Evolutionary conservation across 148 eudicot genomes (phyloP), one percentile per base, ranked within the genome.

Genomic region (Chenopodium berlandieri): DNA sequence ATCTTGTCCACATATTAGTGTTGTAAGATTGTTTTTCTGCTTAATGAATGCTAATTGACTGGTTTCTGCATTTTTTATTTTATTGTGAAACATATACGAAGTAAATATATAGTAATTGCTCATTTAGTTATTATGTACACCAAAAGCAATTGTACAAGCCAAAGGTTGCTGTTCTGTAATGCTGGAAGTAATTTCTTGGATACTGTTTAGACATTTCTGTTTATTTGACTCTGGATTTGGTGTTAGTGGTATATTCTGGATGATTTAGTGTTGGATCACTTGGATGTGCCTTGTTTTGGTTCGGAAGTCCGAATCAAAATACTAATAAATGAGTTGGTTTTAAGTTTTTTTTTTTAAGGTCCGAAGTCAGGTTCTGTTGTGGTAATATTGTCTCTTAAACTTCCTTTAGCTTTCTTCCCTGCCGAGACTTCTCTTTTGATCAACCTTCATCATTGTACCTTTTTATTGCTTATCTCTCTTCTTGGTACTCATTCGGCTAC

Each of bases 21-120:
- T 23, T 79, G 82, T 79, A 71, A 79, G 82, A 71, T 71, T 32
- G 20, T 19, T 79, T 23, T 71, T 44, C 48, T 54, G 19, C 58
- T 56, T 54, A 0, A 22, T 8, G 58, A 31, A 50, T 62, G 9
- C n/a, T 32, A 7, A 0, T 56, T 56, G 66, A 13, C 34, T 56
- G 37, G 23, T 40, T 79, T 56, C 73, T 58, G 68, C 4, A 60
- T 71, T 71, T 71, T 20, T 56, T 27, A 34, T 71, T 16, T 52
- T 70, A 34, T 54, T 56, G 76, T 47, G 37, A 40, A 52, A 40
- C 0, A 40, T 40, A 48, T 19, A 23, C 25, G 25, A 23, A 23
- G 25, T 23, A 32, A 52, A 56, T n/a, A 48, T 78, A 31, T 25
- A 4, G 30, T 67, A 14, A 67, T 67, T 30, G 71, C 19, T 67